Conservation (phyloP, 176 grass and related monocot species). For the Avena atlantica region DNA sequence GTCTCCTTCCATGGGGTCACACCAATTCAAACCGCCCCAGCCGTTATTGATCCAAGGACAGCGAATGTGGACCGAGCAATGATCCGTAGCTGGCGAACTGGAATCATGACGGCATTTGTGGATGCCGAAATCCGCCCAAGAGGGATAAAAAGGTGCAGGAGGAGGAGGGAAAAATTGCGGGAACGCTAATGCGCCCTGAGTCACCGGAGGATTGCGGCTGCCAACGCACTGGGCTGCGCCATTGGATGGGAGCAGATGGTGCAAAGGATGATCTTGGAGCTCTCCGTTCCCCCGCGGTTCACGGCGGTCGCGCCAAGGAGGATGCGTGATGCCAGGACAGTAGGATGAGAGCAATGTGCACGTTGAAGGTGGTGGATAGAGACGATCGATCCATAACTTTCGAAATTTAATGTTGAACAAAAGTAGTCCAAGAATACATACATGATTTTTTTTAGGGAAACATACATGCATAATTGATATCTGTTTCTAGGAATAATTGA, state of each 20-base stretch:
- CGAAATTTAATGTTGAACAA: too few relatives aligned
- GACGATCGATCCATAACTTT: neutral
- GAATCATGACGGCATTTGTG: conserved; percentile 10
- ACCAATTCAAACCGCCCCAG: neutral
- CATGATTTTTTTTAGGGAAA: too few relatives aligned
- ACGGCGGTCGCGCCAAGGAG: neutral
- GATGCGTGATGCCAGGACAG: neutral
- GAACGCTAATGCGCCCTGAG: neutral
- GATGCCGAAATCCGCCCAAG: neutral
- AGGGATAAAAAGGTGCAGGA: neutral
- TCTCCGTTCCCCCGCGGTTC: neutral
- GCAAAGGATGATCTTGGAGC: neutral
- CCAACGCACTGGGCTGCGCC: neutral
- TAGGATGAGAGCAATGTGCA: conserved; percentile 2
- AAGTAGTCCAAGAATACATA: too few relatives aligned
- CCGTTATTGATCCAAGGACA: neutral
- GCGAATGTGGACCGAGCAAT: neutral
- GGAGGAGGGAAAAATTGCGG: neutral
- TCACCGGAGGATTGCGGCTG: neutral
- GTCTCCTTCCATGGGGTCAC: neutral
- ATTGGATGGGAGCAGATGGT: neutral
- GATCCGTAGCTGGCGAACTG: neutral
- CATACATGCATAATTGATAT: too few relatives aligned
- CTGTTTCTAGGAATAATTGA: too few relatives aligned
- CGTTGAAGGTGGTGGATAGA: neutral